Conservation (phyloP, 257 asterid genomes). For the Rhazya stricta region DNA sequence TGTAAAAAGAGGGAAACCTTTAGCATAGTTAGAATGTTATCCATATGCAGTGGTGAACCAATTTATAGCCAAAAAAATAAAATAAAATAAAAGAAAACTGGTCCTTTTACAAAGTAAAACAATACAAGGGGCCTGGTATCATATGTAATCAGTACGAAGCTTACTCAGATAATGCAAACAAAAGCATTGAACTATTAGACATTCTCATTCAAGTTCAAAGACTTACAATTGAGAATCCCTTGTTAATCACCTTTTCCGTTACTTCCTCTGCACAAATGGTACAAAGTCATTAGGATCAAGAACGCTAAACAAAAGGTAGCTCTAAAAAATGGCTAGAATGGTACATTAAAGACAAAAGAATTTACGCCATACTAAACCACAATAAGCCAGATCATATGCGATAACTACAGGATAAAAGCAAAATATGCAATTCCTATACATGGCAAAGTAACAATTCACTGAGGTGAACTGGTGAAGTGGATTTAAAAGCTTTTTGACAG, state of each 20-base stretch:
- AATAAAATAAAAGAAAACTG: background rate
- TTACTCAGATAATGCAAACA: background rate
- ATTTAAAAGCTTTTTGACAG: background rate
- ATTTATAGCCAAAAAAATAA: background rate
- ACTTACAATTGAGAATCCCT: conserved; percentile 55
- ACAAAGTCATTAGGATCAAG: background rate
- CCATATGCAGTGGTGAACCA: background rate
- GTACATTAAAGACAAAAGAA: background rate
- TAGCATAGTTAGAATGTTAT: background rate
- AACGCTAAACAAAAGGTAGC: background rate
- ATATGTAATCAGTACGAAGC: conserved; percentile 2
- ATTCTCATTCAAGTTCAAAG: background rate
- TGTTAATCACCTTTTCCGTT: conserved; percentile 37
- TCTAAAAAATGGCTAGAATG: background rate
- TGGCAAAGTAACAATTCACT: background rate
- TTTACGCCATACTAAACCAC: background rate
- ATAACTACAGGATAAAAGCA: background rate
- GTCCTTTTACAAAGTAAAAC: background rate
- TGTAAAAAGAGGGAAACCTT: background rate
- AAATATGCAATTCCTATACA: background rate
- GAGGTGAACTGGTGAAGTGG: too few relatives aligned
- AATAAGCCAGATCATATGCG: background rate
- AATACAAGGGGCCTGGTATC: background rate
- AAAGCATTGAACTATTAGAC: conserved; percentile 6
- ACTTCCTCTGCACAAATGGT: conserved; percentile 45